Evolutionary conservation across 495 filamentous ascomycete species (phyloP).

Genomic region (Hypoxylon fuscum): DNA sequence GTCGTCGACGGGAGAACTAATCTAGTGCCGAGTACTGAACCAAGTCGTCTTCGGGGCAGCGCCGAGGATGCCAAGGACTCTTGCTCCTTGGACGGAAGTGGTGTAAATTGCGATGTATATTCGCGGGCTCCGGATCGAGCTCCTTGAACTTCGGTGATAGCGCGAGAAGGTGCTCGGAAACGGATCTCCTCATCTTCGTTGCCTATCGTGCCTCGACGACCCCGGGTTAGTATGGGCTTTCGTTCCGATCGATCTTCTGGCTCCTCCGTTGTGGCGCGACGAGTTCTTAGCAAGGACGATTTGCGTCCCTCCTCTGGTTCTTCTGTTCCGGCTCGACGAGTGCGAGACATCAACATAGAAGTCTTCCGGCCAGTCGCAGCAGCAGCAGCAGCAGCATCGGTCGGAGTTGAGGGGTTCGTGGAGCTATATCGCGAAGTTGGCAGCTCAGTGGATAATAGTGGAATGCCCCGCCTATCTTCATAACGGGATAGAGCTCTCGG

Average conservation of each 20-base stretch:
- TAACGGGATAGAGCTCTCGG: conserved; percentile 73
- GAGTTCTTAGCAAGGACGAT: conserved; percentile 54
- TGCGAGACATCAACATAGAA: conserved; percentile 54
- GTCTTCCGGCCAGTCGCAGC: conserved; percentile 50
- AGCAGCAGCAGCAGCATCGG: conserved; percentile 19
- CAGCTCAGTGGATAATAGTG: conserved; percentile 59
- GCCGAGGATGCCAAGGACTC: conserved; percentile 47
- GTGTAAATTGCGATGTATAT: conserved; percentile 38
- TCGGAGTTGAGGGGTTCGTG: conserved; percentile 41
- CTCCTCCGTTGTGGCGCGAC: conserved; percentile 59
- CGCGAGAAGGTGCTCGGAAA: conserved; percentile 64
- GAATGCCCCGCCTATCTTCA: conserved; percentile 74
- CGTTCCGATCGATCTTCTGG: conserved; percentile 55
- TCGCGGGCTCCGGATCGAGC: conserved; percentile 46
- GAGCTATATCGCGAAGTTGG: conserved; percentile 50
- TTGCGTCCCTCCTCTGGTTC: conserved; percentile 59
- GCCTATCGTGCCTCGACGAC: conserved; percentile 53
- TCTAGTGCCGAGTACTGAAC: conserved; percentile 49
- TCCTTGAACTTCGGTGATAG: conserved; percentile 64
- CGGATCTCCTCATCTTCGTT: conserved; percentile 57
- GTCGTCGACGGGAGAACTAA: conserved; percentile 43
- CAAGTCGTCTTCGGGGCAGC: conserved; percentile 54
- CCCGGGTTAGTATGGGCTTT: conserved; percentile 51
- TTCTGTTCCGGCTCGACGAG: conserved; percentile 55
- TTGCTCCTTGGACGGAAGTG: conserved; percentile 42